Evolutionary conservation across 2,329 filamentous ascomycete species (phyloP), one percentile per base, ranked within the genome.

Genomic region (Aspergillus niger): DNA sequence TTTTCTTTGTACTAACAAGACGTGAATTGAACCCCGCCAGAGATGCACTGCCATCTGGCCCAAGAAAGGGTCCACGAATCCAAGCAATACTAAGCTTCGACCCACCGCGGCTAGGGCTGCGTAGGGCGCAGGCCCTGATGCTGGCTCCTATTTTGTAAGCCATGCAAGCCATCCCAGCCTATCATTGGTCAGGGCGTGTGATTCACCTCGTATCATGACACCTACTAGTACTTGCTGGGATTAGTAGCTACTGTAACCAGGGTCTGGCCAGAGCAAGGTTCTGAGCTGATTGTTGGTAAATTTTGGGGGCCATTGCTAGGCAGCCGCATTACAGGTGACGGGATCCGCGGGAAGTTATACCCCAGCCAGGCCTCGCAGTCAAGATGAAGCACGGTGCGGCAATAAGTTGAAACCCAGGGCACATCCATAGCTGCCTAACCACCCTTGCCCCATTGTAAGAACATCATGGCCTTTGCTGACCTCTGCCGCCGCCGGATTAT

Each of bases 101-200:
- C 44, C 44, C 44, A 49, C 44, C 44, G 24, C 44, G 44, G 44
- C 44, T 49, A 49, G 44, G 44, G 44, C 44, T 49, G 44, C 41
- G 26, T 49, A 26, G 44, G 44, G 44, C 44, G 20, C 26, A 24
- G 44, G 26, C 44, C 44, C 44, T 49, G 44, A 49, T n/a, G 15
- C 3, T 22, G 17, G 15, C 41, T 10, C 17, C 8, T 10, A 7
- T 22, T 5, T 2, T 8, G 13, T 24, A 13, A 22, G 41, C 20
- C 41, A 13, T 6, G 22, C 8, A 10, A 6, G 7, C 8, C 41
- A 22, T 36, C 5, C 41, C 41, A n/a, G 17, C 20, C 10, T 8
- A 10, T 13, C 20, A 44, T 44, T 44, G 41, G 41, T 20, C 11
- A 5, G 20, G 8, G 3, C 41, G 41, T 22, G 11, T 36, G 11